phyloP scores from a whole-genome alignment of 2,329 filamentous ascomycete species.

The Lecanoromycetidae sp. region DNA sequence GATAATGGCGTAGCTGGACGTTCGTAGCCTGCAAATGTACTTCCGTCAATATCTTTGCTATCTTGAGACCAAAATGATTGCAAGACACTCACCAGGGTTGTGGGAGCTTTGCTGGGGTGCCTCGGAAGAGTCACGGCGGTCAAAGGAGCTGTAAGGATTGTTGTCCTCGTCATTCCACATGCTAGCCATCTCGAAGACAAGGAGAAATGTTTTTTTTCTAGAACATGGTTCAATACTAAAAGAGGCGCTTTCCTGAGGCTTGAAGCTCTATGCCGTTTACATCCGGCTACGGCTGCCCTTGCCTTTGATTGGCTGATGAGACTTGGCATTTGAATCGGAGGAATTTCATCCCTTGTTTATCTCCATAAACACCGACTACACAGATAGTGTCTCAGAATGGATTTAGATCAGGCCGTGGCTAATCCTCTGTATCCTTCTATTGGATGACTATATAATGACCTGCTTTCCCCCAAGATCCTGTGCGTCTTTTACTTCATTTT shows the following conservation, averaged over 20 bases:
- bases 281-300: background rate
- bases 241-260: background rate
- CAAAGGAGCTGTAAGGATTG: slow-evolving; percentile 92
- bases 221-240: no score
- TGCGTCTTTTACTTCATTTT: no score
- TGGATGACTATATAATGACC: background rate
- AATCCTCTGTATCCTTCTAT: no score
- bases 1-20: slow-evolving; percentile 53
- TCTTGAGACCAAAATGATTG: no score
- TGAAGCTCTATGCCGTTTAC: background rate
- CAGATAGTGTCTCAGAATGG: no score
- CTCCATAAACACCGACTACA: background rate
- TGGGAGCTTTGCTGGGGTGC: slow-evolving; percentile 21
- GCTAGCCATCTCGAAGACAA: background rate
- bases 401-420: no score
- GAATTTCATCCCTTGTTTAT: no score
- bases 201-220: no score
- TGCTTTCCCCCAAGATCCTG: background rate
- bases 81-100: slow-evolving; percentile 6
- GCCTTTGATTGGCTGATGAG: no score
- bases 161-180: slow-evolving; percentile 99
- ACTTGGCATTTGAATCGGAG: no score
- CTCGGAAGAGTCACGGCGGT: slow-evolving; percentile 63
- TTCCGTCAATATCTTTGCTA: no score
- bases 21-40: slow-evolving; percentile 52